These are phyloP conservation scores for Stevia rebaudiana DNA, from an alignment of 140 eudicot genomes.

Conservation along the genomic window DNA sequence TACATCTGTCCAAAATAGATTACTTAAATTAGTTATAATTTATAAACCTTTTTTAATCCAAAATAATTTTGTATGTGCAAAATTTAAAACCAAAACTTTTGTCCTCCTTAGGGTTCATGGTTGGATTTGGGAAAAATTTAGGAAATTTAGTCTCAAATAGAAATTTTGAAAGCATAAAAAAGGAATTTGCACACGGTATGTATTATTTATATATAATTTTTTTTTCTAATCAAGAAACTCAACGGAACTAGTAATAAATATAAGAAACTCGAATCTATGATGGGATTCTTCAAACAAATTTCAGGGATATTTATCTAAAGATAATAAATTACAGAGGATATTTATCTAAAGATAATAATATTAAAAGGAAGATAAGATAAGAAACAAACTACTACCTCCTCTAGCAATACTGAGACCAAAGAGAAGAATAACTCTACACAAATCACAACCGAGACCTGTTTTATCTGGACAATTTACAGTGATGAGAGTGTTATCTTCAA, in stretches of 20 bases:
- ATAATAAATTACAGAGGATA: too few relatives aligned
- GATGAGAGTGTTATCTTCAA: constrained; percentile 50
- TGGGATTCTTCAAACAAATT: neutral
- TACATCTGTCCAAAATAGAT: constrained; percentile 41
- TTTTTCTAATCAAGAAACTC: too few relatives aligned
- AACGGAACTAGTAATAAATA: too few relatives aligned
- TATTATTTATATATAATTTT: neutral
- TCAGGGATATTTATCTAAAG: too few relatives aligned
- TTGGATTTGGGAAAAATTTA: neutral
- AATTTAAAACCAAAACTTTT: neutral
- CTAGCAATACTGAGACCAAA: constrained; percentile 65
- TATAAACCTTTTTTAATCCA: neutral
- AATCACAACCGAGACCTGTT: constrained; percentile 74
- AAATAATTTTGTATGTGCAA: neutral
- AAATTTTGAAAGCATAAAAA: neutral
- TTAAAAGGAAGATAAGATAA: neutral
- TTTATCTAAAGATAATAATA: too few relatives aligned
- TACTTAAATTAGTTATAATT: neutral
- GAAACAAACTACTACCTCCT: constrained; percentile 62
- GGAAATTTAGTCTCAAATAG: neutral
- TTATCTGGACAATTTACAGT: constrained; percentile 75
- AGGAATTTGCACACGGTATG: neutral
- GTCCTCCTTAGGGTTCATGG: neutral
- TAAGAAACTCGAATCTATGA: neutral
- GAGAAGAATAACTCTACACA: constrained; percentile 51